A percentile compares a stretch with the other conserved stretches of the same genome.
phyloP scores from a whole-genome alignment of 805 yeast genomes.

The Myxozyma monticola region DNA sequence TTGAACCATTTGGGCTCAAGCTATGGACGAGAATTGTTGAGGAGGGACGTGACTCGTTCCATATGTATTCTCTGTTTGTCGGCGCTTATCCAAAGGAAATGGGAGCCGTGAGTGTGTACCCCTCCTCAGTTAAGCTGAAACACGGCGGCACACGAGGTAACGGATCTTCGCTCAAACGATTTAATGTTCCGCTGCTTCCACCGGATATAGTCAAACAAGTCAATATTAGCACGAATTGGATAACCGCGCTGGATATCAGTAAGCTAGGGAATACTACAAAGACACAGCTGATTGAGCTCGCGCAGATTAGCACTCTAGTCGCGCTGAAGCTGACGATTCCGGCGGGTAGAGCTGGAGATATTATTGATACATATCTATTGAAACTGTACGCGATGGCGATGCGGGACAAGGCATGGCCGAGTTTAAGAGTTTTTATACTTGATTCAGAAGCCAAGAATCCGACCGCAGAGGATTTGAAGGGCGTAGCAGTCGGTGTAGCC shows the following conservation, averaged over 20 bases:
- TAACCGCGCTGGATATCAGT: slow-evolving; percentile 2
- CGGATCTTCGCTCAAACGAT: neutral
- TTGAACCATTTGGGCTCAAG: slow-evolving; percentile 2
- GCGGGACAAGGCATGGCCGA: slow-evolving; percentile 10
- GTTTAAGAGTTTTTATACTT: slow-evolving; percentile 3
- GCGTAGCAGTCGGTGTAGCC: slow-evolving; percentile 1
- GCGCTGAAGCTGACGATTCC: slow-evolving; percentile 2
- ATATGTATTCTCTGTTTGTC: slow-evolving; percentile 1
- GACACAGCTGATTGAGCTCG: neutral
- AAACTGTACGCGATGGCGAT: slow-evolving; percentile 7
- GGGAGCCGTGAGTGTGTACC: neutral
- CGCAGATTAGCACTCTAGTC: slow-evolving; percentile 2
- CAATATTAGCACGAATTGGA: neutral
- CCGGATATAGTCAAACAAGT: slow-evolving; percentile 1
- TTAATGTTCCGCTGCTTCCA: neutral
- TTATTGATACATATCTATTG: neutral
- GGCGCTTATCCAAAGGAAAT: slow-evolving; percentile 1
- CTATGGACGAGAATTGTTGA: neutral
- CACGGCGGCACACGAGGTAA: neutral
- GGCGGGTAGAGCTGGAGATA: neutral
- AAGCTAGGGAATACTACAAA: neutral
- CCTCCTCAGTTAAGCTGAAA: neutral
- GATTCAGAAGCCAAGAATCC: neutral
- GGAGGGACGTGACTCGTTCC: neutral
- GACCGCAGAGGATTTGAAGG: neutral